These are phyloP conservation scores for Triglochin maritima DNA, from an alignment of 106 monocot genomes.

Conservation along the genomic window DNA sequence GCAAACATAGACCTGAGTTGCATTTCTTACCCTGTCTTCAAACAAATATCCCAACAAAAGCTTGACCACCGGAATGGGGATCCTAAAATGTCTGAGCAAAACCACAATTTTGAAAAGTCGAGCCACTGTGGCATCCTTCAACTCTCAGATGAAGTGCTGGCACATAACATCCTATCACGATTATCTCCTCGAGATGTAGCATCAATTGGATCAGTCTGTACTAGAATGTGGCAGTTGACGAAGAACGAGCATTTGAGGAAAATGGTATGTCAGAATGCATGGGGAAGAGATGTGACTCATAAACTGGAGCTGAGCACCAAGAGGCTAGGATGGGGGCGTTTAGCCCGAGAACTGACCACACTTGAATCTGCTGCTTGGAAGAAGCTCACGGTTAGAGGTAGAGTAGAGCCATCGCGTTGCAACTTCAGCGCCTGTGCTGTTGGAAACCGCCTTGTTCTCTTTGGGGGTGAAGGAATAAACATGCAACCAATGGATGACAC, in stretches of 20 bases:
- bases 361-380: constrained; percentile 82
- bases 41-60: constrained; percentile 32
- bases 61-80: constrained; percentile 10
- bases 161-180: constrained; percentile 78
- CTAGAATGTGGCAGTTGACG: constrained; percentile 57
- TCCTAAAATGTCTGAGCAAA: constrained; percentile 12
- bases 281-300: constrained; percentile 71
- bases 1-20: constrained; percentile 52
- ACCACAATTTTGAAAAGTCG: constrained; percentile 1
- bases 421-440: constrained; percentile 93
- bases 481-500: constrained; percentile 99
- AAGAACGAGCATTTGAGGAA: constrained; percentile 76
- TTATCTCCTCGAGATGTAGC: constrained; percentile 77
- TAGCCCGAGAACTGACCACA: constrained; percentile 79
- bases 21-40: constrained; percentile 79
- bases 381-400: constrained; percentile 77
- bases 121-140: constrained; percentile 47
- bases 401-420: constrained; percentile 81
- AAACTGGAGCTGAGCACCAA: constrained; percentile 55
- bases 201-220: constrained; percentile 81
- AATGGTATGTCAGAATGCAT: constrained; percentile 87
- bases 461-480: constrained; percentile 87
- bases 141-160: constrained; percentile 87
- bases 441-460: constrained; percentile 77
- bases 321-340: constrained; percentile 70